phyloP scores from a whole-genome alignment of 495 filamentous ascomycete genomes.

The Penicillium canariense region DNA sequence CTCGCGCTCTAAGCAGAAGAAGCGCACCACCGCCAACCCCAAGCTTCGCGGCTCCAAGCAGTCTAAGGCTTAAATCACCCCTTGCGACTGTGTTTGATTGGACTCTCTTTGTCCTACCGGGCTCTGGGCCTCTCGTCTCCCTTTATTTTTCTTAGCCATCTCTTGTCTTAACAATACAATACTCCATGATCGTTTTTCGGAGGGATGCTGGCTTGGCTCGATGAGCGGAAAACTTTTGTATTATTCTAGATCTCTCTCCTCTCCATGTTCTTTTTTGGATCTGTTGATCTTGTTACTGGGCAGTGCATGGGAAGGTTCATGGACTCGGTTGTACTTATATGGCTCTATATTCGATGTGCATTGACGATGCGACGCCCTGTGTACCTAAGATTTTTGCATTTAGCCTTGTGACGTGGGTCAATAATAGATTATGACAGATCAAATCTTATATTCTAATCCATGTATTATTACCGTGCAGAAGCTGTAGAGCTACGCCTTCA shows the following conservation, averaged over 20 bases:
- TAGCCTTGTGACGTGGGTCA: slow-evolving; percentile 10
- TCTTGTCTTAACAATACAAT: slow-evolving; percentile 38
- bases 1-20: slow-evolving; percentile 57
- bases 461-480: too few species aligned
- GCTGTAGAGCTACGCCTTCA: too few species aligned
- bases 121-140: slow-evolving; percentile 4
- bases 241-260: slow-evolving; percentile 44
- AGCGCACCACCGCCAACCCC: slow-evolving; percentile 68
- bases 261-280: slow-evolving; percentile 27
- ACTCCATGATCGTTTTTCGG: slow-evolving; percentile 28
- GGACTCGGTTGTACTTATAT: slow-evolving; percentile 36
- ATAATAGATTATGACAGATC: slow-evolving; percentile 1
- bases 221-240: slow-evolving; percentile 36
- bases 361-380: slow-evolving; percentile 23
- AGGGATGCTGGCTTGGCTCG: slow-evolving; percentile 29
- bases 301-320: slow-evolving; percentile 35
- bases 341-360: slow-evolving; percentile 30
- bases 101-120: neutral
- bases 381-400: slow-evolving; percentile 20
- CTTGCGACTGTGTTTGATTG: neutral
- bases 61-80: slow-evolving; percentile 27
- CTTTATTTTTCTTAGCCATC: slow-evolving; percentile 25
- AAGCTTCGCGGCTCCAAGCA: slow-evolving; percentile 59
- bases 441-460: neutral
- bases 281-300: slow-evolving; percentile 24